These are phyloP conservation scores for Colletotrichum graminicola DNA, from an alignment of 2,329 filamentous ascomycete species.

Conservation along the genomic window DNA sequence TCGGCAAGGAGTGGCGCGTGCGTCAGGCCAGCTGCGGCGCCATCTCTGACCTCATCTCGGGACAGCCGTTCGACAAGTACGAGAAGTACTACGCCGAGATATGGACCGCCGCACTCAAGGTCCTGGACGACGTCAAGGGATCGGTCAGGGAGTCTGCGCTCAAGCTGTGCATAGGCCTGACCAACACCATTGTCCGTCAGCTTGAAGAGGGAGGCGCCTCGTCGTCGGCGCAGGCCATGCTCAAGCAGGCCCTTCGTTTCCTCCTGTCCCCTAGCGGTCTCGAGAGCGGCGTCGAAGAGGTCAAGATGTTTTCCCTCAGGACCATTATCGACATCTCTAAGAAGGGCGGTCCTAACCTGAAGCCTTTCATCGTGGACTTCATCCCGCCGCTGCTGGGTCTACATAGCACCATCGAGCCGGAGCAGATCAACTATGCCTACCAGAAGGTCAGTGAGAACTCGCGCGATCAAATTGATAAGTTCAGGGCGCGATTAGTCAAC, in stretches of 20 bases:
- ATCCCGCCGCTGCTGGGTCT: constrained; percentile 84
- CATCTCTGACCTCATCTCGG: constrained; percentile 88
- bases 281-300: constrained; percentile 89
- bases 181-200: constrained; percentile 86
- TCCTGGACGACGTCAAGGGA: constrained; percentile 95
- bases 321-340: constrained; percentile 92
- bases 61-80: constrained; percentile 80
- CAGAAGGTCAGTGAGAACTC: constrained; percentile 89
- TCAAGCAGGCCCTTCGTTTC: constrained; percentile 90
- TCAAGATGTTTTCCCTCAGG: constrained; percentile 83
- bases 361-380: constrained; percentile 84
- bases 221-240: constrained; percentile 80
- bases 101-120: constrained; percentile 88
- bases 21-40: constrained; percentile 93
- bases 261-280: constrained; percentile 89
- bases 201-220: constrained; percentile 82
- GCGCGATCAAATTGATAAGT: constrained; percentile 89
- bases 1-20: constrained; percentile 93
- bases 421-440: constrained; percentile 92
- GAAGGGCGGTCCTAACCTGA: constrained; percentile 82
- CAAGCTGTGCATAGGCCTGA: constrained; percentile 84
- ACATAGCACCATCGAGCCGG: constrained; percentile 88
- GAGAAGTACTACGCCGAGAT: constrained; percentile 87
- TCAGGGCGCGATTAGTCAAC: constrained; percentile 84
- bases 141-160: constrained; percentile 86